Conservation (phyloP, 2,329 filamentous ascomycete genomes). For the Pseudogymnoascus sp. region DNA sequence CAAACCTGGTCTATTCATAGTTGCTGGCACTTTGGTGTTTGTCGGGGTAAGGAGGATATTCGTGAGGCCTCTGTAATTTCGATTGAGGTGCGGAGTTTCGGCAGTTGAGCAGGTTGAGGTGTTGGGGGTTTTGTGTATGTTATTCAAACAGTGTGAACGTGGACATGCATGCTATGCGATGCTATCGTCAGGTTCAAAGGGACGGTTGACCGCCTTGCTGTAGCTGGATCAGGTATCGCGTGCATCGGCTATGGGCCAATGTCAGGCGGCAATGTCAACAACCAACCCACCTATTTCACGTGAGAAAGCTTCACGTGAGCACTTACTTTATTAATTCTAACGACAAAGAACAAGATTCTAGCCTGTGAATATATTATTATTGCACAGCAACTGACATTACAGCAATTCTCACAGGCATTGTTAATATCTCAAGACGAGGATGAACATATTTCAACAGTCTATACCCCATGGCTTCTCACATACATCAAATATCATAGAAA, state of each 20-base stretch:
- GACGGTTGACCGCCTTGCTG: slow-evolving; percentile 3
- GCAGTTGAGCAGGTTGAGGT: background rate
- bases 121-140: background rate
- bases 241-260: slow-evolving; percentile 1
- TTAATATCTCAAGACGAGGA: background rate
- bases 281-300: background rate
- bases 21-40: background rate
- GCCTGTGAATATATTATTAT: background rate
- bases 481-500: background rate
- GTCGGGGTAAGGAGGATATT: background rate
- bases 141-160: background rate
- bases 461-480: background rate
- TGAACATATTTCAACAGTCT: background rate
- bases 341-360: background rate
- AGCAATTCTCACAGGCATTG: background rate
- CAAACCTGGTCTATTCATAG: slow-evolving; percentile 6
- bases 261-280: slow-evolving; percentile 1
- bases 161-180: slow-evolving; percentile 6
- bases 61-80: background rate
- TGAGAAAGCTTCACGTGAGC: background rate
- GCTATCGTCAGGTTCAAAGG: slow-evolving; percentile 6
- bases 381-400: background rate
- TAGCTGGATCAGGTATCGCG: slow-evolving; percentile 7
- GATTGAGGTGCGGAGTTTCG: background rate
- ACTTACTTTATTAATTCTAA: background rate